Conservation (phyloP, 192 early-diverging fungal genomes). For the Podila epigama region DNA sequence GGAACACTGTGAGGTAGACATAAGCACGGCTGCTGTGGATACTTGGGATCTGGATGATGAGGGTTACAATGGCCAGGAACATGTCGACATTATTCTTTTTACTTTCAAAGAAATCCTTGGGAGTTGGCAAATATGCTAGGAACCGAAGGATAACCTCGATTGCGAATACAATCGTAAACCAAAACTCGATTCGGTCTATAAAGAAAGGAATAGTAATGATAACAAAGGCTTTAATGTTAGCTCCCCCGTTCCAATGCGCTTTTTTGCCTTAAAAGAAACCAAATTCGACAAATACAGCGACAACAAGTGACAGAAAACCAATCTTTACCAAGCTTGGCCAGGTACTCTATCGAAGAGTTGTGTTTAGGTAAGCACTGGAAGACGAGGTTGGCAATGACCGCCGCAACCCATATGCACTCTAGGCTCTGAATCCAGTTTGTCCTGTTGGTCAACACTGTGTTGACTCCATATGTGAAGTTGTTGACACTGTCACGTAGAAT, state of each 20-base stretch:
- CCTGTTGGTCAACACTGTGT: constrained; percentile 3
- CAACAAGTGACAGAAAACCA: neutral
- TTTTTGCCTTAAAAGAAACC: neutral
- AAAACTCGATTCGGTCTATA: constrained; percentile 52
- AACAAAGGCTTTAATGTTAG: neutral
- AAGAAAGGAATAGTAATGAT: neutral
- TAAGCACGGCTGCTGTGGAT: constrained; percentile 52
- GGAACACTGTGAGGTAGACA: constrained; percentile 62
- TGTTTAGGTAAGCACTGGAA: constrained; percentile 55
- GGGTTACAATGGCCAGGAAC: constrained; percentile 52
- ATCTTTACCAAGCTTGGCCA: constrained; percentile 47
- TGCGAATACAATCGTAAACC: constrained; percentile 57
- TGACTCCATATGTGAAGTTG: constrained; percentile 19
- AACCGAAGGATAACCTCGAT: constrained; percentile 58
- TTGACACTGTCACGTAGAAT: constrained; percentile 31
- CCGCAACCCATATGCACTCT: constrained; percentile 49
- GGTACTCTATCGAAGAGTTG: constrained; percentile 10
- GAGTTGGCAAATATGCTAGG: constrained; percentile 26
- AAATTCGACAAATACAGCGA: no score
- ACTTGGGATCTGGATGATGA: constrained; percentile 59
- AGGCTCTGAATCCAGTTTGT: constrained; percentile 17
- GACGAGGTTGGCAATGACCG: constrained; percentile 58
- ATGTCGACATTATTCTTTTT: constrained; percentile 57
- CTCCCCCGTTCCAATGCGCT: neutral
- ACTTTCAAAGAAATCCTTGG: constrained; percentile 51